Evolutionary conservation across 495 filamentous ascomycete genomes (phyloP), one percentile per base, ranked within the genome.

Genomic region (Hypoxylon cercidicola): DNA sequence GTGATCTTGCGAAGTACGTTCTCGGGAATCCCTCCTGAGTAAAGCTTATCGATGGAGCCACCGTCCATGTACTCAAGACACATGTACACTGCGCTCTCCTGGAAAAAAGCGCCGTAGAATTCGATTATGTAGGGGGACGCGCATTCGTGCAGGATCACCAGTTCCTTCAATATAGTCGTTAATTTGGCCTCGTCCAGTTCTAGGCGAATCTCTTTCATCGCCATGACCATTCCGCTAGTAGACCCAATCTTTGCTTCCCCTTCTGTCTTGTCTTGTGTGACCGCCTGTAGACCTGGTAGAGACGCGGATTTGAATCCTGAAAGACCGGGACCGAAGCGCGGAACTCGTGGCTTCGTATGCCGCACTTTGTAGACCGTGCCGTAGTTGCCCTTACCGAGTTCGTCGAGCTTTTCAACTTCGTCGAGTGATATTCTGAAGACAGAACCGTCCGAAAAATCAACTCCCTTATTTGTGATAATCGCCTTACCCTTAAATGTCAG

Each of bases 21-120:
- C 71, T 99, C 95, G 1, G 95, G 91, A 47, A 99, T 88, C 28
- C 95, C 95, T 53, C 92, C 92, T n/a, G 86, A 88, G 75, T 99
- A 99, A 15, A 98, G 77, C 69, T 97, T 97, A 78, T 99, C 95
- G 69, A 98, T 92, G 37, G 93, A 97, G n/a, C 95, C 95, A 52
- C 96, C 95, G 77, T 99, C 93, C 95, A 99, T 99, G 73, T 90
- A 97, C 74, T 99, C 95, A 74, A 99, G 96, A 78, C 95, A 99
- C 75, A 99, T 98, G 74, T 98, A 99, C 4, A 99, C 95, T 1
- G 95, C 93, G 18, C 95, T 95, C 79, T 99, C 95, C 76, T 99
- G 95, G 81, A 97, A 99, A 76, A 99, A 99, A 2, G 95, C 95
- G 7, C 95, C 95, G 74, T 97, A 99, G 72, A 99, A 99, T 72